These are phyloP conservation scores for Westerdykella ornata DNA, from an alignment of 2,329 filamentous ascomycete species.

Conservation along the genomic window DNA sequence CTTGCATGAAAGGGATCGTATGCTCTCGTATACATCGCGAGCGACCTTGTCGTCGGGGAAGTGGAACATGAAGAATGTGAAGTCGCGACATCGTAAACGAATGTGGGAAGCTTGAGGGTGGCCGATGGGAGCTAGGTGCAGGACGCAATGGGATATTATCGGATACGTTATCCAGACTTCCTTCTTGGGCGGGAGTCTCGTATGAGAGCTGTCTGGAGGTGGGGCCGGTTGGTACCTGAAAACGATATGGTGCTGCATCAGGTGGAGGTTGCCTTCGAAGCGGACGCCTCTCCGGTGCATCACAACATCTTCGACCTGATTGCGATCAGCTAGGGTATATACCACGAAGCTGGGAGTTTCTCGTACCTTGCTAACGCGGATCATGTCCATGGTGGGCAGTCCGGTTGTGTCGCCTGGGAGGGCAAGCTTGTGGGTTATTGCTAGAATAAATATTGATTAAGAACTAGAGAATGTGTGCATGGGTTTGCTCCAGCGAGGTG, in stretches of 20 bases:
- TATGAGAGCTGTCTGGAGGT: slow-evolving; percentile 27
- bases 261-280: slow-evolving; percentile 54
- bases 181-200: slow-evolving; percentile 45
- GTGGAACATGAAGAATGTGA: slow-evolving; percentile 87
- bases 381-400: slow-evolving; percentile 38
- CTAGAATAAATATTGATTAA: too few relatives aligned
- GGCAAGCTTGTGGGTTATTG: not conserved
- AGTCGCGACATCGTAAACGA: slow-evolving; percentile 83
- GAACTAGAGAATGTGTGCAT: too few relatives aligned
- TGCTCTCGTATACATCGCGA: slow-evolving; percentile 79
- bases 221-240: slow-evolving; percentile 51
- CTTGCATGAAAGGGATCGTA: slow-evolving; percentile 73
- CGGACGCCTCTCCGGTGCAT: slow-evolving; percentile 52
- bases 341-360: not conserved
- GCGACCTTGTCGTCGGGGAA: slow-evolving; percentile 69
- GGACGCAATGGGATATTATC: slow-evolving; percentile 74
- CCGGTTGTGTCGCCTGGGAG: not conserved
- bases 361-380: slow-evolving; percentile 43
- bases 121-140: slow-evolving; percentile 64
- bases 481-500: too few relatives aligned
- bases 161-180: slow-evolving; percentile 94
- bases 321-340: slow-evolving; percentile 9
- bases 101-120: slow-evolving; percentile 73
- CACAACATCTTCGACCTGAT: slow-evolving; percentile 55
- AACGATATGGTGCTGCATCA: slow-evolving; percentile 59